Evolutionary conservation across 495 filamentous ascomycete genomes (phyloP).

Genomic region (Podospora pseudopauciseta): DNA sequence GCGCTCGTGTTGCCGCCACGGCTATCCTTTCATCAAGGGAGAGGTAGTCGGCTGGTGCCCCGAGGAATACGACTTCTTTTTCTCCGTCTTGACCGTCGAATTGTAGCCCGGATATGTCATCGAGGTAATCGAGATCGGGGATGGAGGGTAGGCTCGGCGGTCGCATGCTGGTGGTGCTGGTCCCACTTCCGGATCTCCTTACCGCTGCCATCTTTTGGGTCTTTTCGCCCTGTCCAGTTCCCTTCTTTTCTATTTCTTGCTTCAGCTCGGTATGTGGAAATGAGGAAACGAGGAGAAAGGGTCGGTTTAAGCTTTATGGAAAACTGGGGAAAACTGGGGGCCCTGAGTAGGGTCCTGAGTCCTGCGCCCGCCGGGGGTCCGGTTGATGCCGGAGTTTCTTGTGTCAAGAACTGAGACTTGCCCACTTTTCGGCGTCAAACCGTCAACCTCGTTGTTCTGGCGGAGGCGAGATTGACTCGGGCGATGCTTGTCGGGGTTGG

Average conservation of each 20-base stretch:
- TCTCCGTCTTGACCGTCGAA: slow-evolving; percentile 6
- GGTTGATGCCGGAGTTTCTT: neutral
- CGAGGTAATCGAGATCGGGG: slow-evolving; percentile 13
- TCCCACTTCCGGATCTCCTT: neutral
- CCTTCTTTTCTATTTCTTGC: neutral
- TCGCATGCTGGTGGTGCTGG: slow-evolving; percentile 8
- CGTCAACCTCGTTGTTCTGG: neutral
- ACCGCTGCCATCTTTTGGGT: neutral
- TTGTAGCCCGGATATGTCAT: slow-evolving; percentile 3
- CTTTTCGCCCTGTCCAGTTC: neutral
- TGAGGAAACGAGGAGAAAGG: neutral
- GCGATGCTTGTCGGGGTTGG: neutral
- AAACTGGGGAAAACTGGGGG: neutral
- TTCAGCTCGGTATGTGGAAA: neutral
- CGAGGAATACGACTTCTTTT: neutral
- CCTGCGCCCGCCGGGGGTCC: neutral
- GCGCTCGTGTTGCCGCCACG: neutral
- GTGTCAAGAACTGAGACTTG: neutral
- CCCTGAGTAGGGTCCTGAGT: neutral
- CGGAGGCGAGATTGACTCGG: neutral
- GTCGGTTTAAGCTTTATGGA: neutral
- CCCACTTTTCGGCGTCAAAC: neutral
- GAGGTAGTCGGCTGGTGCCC: neutral
- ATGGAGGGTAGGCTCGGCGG: slow-evolving; percentile 16
- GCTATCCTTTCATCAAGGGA: neutral